Evolutionary conservation across 176 grass and related monocot species (phyloP).

Genomic region (Carex kokanica): DNA sequence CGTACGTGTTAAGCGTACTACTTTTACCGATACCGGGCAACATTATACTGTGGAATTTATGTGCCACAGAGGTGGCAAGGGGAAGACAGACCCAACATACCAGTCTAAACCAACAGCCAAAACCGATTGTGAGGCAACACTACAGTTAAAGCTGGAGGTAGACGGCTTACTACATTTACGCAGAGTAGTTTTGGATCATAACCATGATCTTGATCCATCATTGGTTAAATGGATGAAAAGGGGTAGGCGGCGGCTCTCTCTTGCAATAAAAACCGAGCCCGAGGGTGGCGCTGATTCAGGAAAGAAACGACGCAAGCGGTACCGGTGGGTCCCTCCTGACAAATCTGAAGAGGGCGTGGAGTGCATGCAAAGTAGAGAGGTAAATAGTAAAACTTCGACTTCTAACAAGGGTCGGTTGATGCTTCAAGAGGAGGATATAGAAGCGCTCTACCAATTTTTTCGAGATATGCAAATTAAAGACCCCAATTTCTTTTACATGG

Average conservation of each 20-base stretch:
- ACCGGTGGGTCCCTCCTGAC: constrained; percentile 43
- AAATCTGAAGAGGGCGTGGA: constrained; percentile 59
- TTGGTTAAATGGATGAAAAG: constrained; percentile 43
- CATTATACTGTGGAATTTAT: constrained; percentile 74
- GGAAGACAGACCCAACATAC: constrained; percentile 70
- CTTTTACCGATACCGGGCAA: constrained; percentile 73
- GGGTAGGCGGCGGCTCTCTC: constrained; percentile 53
- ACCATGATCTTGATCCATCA: constrained; percentile 73
- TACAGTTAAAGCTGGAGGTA: constrained; percentile 70
- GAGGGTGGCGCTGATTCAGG: constrained; percentile 7
- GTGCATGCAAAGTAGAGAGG: constrained; percentile 52
- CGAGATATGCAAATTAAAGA: constrained; percentile 48
- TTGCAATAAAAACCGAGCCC: constrained; percentile 46
- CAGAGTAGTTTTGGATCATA: constrained; percentile 70
- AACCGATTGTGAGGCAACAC: constrained; percentile 81
- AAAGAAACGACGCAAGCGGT: constrained; percentile 37
- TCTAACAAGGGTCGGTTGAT: constrained; percentile 31
- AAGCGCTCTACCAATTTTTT: constrained; percentile 43
- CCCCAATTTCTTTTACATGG: constrained; percentile 72
- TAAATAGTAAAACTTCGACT: constrained; percentile 8
- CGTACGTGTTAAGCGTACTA: constrained; percentile 51
- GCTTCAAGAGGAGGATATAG: constrained; percentile 45
- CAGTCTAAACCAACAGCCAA: constrained; percentile 68
- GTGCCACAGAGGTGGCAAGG: constrained; percentile 77
- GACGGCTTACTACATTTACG: constrained; percentile 86